Conservation (phyloP, 164 flowering plant genomes). For the Nymphaea colorata region DNA sequence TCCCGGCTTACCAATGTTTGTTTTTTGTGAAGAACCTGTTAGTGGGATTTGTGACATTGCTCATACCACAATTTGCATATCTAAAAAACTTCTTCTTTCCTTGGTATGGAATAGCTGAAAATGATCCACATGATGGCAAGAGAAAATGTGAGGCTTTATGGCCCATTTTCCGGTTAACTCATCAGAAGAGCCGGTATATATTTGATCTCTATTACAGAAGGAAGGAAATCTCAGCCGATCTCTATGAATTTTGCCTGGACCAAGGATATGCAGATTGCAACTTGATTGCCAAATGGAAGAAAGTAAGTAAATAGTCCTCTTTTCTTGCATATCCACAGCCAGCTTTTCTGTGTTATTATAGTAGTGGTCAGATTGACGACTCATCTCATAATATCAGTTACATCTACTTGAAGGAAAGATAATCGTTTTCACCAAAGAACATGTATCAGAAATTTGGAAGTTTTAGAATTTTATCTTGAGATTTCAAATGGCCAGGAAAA, state of each 20-base stretch:
- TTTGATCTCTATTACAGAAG: slow-evolving; percentile 67
- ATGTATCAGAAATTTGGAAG: too few relatives aligned
- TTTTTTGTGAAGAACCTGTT: too few relatives aligned
- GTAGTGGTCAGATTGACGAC: not conserved
- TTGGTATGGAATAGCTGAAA: slow-evolving; percentile 41
- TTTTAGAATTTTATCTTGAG: too few relatives aligned
- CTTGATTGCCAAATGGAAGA: slow-evolving; percentile 74
- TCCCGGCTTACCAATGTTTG: too few relatives aligned
- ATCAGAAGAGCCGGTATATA: slow-evolving; percentile 79
- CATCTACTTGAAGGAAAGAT: too few relatives aligned
- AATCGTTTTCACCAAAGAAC: too few relatives aligned
- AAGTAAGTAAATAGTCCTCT: slow-evolving; percentile 27
- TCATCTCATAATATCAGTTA: not conserved
- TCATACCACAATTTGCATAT: too few relatives aligned
- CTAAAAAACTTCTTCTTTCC: not conserved
- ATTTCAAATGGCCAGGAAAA: too few relatives aligned
- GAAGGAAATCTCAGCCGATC: slow-evolving; percentile 69
- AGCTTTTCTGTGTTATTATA: not conserved
- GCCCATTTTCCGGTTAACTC: slow-evolving; percentile 78
- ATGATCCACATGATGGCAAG: slow-evolving; percentile 79
- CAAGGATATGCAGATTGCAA: slow-evolving; percentile 82
- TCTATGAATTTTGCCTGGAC: slow-evolving; percentile 78
- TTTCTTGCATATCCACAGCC: not conserved
- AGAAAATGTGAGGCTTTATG: slow-evolving; percentile 78
- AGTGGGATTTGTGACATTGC: too few relatives aligned